A percentile compares a stretch with the other conserved stretches of the same genome.
Evolutionary conservation across 768 basidiomycete genomes (phyloP).

Genomic region (Termitomyces sp.): DNA sequence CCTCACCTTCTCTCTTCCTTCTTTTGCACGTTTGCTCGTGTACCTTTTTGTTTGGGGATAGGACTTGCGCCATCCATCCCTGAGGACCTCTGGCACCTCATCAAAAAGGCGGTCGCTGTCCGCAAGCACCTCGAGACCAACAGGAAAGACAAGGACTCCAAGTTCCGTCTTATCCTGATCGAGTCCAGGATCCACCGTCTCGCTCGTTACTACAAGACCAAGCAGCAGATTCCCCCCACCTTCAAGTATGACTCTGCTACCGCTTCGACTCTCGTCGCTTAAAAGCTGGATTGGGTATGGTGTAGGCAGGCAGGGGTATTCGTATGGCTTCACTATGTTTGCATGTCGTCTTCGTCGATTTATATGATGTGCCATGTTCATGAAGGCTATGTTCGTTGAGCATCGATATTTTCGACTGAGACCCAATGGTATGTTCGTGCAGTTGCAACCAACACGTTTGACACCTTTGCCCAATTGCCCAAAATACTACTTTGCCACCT

Average conservation of each 20-base stretch:
- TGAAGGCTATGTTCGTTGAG: background rate
- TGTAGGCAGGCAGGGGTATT: background rate
- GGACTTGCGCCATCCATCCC: conserved; percentile 97
- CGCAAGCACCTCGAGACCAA: conserved; percentile 98
- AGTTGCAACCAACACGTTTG: too few species aligned
- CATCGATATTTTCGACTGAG: too few species aligned
- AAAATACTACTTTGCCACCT: too few species aligned
- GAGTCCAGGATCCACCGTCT: conserved; percentile 98
- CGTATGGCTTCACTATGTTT: background rate
- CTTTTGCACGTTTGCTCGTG: conserved; percentile 13
- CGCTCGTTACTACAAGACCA: conserved; percentile 97
- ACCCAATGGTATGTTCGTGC: too few species aligned
- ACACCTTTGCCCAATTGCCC: too few species aligned
- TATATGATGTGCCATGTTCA: background rate
- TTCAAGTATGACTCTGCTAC: conserved; percentile 99
- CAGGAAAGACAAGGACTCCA: conserved; percentile 99
- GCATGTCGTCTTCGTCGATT: background rate
- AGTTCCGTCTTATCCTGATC: conserved; percentile 92
- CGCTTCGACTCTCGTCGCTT: conserved; percentile 87
- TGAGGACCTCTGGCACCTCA: conserved; percentile 98
- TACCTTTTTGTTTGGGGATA: conserved; percentile 57
- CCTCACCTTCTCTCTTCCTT: conserved; percentile 9
- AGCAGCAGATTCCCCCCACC: conserved; percentile 94
- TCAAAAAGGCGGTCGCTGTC: conserved; percentile 99
- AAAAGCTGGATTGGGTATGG: conserved; percentile 18